A percentile compares a stretch with the other conserved stretches of the same genome.
Evolutionary conservation across 1,284 basidiomycete species (phyloP).

Genomic region (Sporisorium graminicola): DNA sequence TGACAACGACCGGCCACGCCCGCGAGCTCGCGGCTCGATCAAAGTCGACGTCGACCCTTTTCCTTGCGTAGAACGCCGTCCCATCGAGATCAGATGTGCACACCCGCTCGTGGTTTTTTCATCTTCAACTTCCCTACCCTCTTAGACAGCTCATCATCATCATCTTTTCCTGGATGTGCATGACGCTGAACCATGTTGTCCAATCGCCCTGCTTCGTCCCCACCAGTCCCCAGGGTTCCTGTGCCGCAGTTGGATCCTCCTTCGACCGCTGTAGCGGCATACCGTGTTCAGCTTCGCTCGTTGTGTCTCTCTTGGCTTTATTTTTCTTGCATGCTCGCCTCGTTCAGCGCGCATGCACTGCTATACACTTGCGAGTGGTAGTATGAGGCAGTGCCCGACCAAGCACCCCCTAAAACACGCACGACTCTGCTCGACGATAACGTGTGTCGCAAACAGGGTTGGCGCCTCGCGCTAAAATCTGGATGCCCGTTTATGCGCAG

Average conservation of each 20-base stretch:
- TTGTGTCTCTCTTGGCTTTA: neutral
- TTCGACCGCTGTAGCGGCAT: neutral
- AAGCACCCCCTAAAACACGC: neutral
- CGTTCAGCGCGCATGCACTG: neutral
- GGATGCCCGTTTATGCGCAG: constrained; percentile 11
- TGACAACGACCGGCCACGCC: neutral
- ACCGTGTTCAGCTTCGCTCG: neutral
- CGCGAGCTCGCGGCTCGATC: neutral
- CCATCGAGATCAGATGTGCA: constrained; percentile 16
- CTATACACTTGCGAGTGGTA: too few relatives aligned
- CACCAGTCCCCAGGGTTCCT: neutral
- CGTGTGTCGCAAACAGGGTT: constrained; percentile 3
- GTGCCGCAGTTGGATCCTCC: neutral
- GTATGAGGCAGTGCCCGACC: neutral
- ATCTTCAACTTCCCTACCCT: too few relatives aligned
- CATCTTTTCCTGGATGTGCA: constrained; percentile 6
- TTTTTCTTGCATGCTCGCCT: neutral
- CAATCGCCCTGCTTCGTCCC: neutral
- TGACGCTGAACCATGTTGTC: neutral
- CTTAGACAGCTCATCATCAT: too few relatives aligned
- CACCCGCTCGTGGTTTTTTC: constrained; percentile 29
- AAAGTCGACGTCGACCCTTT: constrained; percentile 25
- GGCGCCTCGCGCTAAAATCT: constrained; percentile 7
- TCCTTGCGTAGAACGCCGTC: constrained; percentile 25
- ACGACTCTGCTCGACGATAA: neutral